phyloP scores from a whole-genome alignment of 2,329 filamentous ascomycete genomes.

The Sclerotinia spermophila region DNA sequence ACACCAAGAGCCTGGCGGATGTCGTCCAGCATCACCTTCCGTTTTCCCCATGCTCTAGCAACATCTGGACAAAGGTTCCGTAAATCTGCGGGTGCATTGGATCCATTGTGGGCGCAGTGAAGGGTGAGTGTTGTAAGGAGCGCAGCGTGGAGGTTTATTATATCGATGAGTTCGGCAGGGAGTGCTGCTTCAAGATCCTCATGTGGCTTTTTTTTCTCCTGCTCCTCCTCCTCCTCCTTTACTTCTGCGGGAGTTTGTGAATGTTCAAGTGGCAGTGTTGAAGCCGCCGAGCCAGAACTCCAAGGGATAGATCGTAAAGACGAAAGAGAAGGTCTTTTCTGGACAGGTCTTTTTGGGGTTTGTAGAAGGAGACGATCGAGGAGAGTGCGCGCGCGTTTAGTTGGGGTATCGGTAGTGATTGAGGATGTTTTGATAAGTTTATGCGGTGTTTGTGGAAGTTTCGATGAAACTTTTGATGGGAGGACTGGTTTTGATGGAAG shows the following conservation, averaged over 20 bases:
- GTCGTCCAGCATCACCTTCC: constrained; percentile 61
- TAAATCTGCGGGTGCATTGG: constrained; percentile 60
- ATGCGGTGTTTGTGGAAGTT: constrained; percentile 31
- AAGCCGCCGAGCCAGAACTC: constrained; percentile 19
- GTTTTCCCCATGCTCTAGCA: constrained; percentile 68
- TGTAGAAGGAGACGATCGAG: constrained; percentile 34
- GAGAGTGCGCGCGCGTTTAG: constrained; percentile 33
- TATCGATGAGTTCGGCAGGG: constrained; percentile 52
- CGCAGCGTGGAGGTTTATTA: constrained; percentile 61
- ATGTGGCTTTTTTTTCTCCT: constrained; percentile 1
- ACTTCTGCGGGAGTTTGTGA: constrained; percentile 1
- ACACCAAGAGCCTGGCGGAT: constrained; percentile 64
- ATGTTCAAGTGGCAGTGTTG: constrained; percentile 19
- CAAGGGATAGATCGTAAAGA: constrained; percentile 22
- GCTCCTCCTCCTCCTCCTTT: not conserved
- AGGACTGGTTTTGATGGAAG: constrained; percentile 17
- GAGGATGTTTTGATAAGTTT: constrained; percentile 24
- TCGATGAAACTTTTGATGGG: constrained; percentile 22
- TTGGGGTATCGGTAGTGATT: constrained; percentile 33
- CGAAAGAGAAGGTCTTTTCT: constrained; percentile 28
- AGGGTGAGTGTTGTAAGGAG: constrained; percentile 67
- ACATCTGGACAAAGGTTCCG: constrained; percentile 58
- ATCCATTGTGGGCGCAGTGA: constrained; percentile 67
- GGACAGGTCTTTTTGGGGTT: constrained; percentile 16
- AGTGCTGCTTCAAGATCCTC: constrained; percentile 32